phyloP scores from a whole-genome alignment of 2,329 filamentous ascomycete species.

The Colletotrichum musicola region DNA sequence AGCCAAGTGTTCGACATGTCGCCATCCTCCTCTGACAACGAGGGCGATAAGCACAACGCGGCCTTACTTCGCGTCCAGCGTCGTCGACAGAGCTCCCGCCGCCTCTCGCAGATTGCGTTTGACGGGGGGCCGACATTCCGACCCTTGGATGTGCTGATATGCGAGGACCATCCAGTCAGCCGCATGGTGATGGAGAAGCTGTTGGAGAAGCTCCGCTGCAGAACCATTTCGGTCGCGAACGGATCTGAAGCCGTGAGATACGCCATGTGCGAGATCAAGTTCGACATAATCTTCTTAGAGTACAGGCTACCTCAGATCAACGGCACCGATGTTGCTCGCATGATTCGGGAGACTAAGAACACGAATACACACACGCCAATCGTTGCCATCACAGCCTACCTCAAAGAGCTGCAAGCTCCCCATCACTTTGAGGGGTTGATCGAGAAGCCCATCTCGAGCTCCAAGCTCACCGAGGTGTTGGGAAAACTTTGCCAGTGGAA shows the following conservation, averaged over 20 bases:
- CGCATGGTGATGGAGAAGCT: conserved; percentile 99
- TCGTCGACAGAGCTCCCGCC: conserved; percentile 93
- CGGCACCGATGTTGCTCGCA: conserved; percentile 93
- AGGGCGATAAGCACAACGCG: conserved; percentile 91
- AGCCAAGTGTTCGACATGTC: conserved; percentile 98
- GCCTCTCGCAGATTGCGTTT: conserved; percentile 91
- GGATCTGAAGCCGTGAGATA: conserved; percentile 93
- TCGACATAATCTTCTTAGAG: conserved; percentile 98
- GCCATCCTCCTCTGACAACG: conserved; percentile 96
- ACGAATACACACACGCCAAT: conserved; percentile 95
- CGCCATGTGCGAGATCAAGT: conserved; percentile 96
- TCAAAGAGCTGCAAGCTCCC: conserved; percentile 95
- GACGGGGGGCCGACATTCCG: conserved; percentile 88
- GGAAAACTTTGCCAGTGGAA: conserved; percentile 95
- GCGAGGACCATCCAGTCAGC: conserved; percentile 97
- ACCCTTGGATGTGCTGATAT: conserved; percentile 93
- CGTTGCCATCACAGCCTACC: conserved; percentile 94
- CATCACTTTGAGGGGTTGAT: conserved; percentile 97
- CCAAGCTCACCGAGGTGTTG: conserved; percentile 90
- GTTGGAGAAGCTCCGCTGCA: conserved; percentile 93
- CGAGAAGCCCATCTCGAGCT: conserved; percentile 94
- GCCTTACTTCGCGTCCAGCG: conserved; percentile 87
- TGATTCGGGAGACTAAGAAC: conserved; percentile 98
- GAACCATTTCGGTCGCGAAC: conserved; percentile 91
- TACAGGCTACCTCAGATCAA: conserved; percentile 96